A percentile compares a stretch with the other conserved stretches of the same genome.
Evolutionary conservation across 1,139 yeast species (phyloP).

Genomic region (Nadsonia starkeyi-henricii): DNA sequence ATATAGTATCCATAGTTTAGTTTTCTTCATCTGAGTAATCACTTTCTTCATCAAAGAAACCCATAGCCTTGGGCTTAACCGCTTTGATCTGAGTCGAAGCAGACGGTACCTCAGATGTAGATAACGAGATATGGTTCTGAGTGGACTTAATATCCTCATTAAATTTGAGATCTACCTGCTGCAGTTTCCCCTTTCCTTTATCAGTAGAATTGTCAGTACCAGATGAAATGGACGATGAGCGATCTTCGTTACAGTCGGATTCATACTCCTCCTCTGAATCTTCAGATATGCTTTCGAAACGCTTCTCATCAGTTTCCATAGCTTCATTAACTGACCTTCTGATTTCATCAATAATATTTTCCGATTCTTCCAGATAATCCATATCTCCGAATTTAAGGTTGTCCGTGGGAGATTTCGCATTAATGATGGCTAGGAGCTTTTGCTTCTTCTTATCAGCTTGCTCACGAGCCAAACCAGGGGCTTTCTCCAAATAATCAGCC

Average conservation of each 20-base stretch:
- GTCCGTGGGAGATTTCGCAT: constrained; percentile 11
- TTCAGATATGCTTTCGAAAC: background rate
- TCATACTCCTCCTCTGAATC: background rate
- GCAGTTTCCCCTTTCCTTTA: background rate
- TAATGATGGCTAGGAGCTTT: constrained; percentile 22
- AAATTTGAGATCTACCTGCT: no score
- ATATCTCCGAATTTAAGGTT: constrained; percentile 23
- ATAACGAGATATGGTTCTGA: no score
- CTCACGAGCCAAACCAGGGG: constrained; percentile 15
- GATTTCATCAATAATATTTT: constrained; percentile 10
- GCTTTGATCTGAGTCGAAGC: background rate
- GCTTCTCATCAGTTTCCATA: background rate
- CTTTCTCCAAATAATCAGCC: constrained; percentile 22
- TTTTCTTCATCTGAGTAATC: background rate
- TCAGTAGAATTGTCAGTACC: no score
- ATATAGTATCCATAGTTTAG: background rate
- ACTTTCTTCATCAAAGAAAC: background rate
- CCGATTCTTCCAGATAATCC: constrained; percentile 25
- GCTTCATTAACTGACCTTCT: constrained; percentile 3
- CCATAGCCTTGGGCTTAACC: background rate
- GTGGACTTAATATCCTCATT: no score
- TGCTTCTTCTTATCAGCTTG: constrained; percentile 22
- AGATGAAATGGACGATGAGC: no score
- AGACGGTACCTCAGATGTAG: no score
- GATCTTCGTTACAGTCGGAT: background rate